Evolutionary conservation across 202 grass and related monocot genomes (phyloP), one percentile per base, ranked within the genome.

Genomic region (Thinopyrum obtusiflorum): DNA sequence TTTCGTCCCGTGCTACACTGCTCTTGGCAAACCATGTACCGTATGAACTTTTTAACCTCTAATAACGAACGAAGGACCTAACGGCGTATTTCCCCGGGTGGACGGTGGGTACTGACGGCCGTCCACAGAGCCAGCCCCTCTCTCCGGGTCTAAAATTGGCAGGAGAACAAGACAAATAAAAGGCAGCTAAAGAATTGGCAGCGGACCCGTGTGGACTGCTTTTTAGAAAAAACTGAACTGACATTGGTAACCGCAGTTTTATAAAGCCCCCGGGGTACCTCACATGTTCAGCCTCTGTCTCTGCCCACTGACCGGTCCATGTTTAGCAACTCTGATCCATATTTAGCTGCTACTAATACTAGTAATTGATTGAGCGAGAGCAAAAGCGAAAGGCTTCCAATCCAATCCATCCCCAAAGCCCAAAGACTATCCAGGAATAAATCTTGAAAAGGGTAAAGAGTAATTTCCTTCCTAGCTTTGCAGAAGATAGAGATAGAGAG

Each of bases 361-460:
- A 42, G 40, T 73, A 73, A 49, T 18, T 18, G 25, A 28, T 13
- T 5, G 12, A 25, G 13, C 0, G 13, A 49, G 23, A 11, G 59
- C 21, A 65, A 65, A 88, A 82, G 81, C 59, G 29, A 79, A 66
- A 57, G 44, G 46, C 46, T 76, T 76, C 26, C 46, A n/a, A 18
- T 47, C 44, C 44, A 47, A 10, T 51, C 47, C 47, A 51, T 76
- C 4, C 4, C 72, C 72, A 55, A 55, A 49, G 71, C 61, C 11
- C 26, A 62, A 62, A 37, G 21, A 23, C 25, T 20, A 29, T 42
- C 2, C 13, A 39, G 33, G 53, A 24, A 61, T 18, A 59, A 20
- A 75, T 53, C 72, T 76, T 31, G 51, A 59, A 79, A 84, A 88
- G 86, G 81, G 80, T 79, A 57, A 83, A 76, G 23, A 88, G 46